These are phyloP conservation scores for Penicillium sp. DNA, from an alignment of 2,329 filamentous ascomycete genomes.

Conservation along the genomic window DNA sequence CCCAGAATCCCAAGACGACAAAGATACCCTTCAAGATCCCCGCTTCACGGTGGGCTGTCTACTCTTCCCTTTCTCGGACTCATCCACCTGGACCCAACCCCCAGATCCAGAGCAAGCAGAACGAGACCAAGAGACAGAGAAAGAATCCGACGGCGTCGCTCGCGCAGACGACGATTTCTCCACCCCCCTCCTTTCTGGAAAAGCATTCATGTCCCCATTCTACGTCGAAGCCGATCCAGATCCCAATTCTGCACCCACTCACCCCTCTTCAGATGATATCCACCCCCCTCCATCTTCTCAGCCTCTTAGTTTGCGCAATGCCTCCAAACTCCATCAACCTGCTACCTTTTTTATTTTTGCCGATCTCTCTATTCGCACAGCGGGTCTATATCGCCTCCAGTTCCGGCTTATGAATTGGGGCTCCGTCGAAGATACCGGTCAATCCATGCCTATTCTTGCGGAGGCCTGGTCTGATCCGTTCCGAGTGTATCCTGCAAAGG, in stretches of 20 bases:
- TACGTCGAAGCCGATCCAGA: constrained; percentile 46
- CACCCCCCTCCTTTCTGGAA: constrained; percentile 39
- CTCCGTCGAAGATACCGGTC: constrained; percentile 34
- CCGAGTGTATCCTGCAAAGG: constrained; percentile 44
- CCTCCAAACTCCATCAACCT: constrained; percentile 28
- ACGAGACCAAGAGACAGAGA: constrained; percentile 1
- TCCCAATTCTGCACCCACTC: constrained; percentile 40
- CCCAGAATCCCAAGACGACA: constrained; percentile 37
- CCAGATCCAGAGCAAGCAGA: constrained; percentile 18
- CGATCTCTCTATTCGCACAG: constrained; percentile 48
- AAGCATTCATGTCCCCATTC: constrained; percentile 45
- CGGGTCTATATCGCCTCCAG: constrained; percentile 46
- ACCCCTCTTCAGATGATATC: constrained; percentile 31
- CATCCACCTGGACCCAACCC: constrained; percentile 12
- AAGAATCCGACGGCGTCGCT: constrained; percentile 16
- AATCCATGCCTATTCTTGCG: constrained; percentile 39
- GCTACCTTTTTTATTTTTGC: constrained; percentile 51
- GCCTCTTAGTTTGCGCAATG: constrained; percentile 11
- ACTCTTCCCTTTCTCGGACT: constrained; percentile 36
- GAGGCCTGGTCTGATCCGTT: constrained; percentile 45
- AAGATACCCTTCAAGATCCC: constrained; percentile 39
- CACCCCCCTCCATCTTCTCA: not conserved
- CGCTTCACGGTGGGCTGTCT: constrained; percentile 47
- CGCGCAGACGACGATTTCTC: constrained; percentile 21
- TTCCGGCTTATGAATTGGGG: constrained; percentile 49